These are phyloP conservation scores for Colletotrichum cereale DNA, from an alignment of 2,329 filamentous ascomycete species.

Conservation along the genomic window DNA sequence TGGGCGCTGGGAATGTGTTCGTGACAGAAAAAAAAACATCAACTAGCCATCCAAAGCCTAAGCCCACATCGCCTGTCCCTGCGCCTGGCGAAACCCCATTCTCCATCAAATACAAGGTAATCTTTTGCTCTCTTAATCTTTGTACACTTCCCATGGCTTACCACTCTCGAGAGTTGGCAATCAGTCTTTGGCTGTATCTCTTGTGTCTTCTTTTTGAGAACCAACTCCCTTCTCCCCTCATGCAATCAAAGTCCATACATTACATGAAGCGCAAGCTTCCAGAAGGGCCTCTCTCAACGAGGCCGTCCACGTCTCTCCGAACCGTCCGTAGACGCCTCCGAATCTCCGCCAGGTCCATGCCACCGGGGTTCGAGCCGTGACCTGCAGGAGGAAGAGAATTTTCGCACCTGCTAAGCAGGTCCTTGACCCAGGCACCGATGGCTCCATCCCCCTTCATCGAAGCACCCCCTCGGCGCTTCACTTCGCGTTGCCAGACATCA, in stretches of 20 bases:
- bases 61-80: slow-evolving; percentile 39
- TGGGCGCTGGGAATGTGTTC: slow-evolving; percentile 17
- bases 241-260: slow-evolving; percentile 39
- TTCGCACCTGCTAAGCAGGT: slow-evolving; percentile 65
- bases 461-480: slow-evolving; percentile 59
- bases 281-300: slow-evolving; percentile 58
- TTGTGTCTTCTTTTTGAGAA: background rate
- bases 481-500: slow-evolving; percentile 62
- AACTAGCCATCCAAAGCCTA: slow-evolving; percentile 36
- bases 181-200: slow-evolving; percentile 26
- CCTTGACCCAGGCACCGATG: slow-evolving; percentile 60
- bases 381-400: slow-evolving; percentile 55
- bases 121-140: slow-evolving; percentile 31
- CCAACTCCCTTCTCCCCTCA: background rate
- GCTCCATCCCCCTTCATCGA: slow-evolving; percentile 52
- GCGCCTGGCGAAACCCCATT: slow-evolving; percentile 30
- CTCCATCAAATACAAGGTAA: slow-evolving; percentile 27
- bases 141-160: slow-evolving; percentile 26
- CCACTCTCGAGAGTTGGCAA: background rate
- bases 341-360: slow-evolving; percentile 59
- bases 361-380: slow-evolving; percentile 58
- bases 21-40: slow-evolving; percentile 6
- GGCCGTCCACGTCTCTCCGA: slow-evolving; percentile 58
- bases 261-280: slow-evolving; percentile 61
- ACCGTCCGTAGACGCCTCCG: slow-evolving; percentile 57